Evolutionary conservation across 2,329 filamentous ascomycete species (phyloP).

Genomic region (Albophoma yamanashiensis): DNA sequence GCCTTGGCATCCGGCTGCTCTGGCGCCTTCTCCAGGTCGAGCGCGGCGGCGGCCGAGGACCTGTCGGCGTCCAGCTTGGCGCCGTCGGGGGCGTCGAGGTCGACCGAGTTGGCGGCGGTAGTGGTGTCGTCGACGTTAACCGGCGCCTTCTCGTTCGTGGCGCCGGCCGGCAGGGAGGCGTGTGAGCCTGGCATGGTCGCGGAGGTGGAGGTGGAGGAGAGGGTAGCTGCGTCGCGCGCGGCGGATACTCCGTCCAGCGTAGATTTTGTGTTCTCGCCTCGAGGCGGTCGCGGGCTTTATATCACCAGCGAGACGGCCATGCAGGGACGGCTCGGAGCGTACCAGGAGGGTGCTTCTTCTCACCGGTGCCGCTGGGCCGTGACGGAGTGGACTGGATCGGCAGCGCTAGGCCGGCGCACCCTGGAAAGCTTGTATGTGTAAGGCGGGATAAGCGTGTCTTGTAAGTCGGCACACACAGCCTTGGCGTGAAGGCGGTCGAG

Average conservation of each 20-base stretch:
- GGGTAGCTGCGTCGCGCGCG: not conserved
- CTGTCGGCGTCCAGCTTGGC: not conserved
- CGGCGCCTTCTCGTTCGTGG: not conserved
- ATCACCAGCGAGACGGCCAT: not conserved
- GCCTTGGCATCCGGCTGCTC: not conserved
- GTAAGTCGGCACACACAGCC: not conserved
- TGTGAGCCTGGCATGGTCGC: not conserved
- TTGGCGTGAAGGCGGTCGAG: not conserved
- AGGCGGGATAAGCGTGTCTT: not conserved
- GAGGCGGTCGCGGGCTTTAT: not conserved
- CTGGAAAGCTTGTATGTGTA: not conserved
- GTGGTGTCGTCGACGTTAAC: not conserved
- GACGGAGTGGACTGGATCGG: not conserved
- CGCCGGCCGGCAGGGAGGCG: not conserved
- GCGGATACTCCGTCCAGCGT: not conserved
- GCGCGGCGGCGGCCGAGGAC: not conserved
- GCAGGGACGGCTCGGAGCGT: not conserved
- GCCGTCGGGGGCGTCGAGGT: not conserved
- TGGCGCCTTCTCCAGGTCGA: not conserved
- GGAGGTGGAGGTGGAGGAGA: not conserved
- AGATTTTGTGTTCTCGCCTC: too few species aligned
- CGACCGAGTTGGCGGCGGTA: not conserved
- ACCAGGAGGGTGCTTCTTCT: not conserved
- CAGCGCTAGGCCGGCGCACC: not conserved
- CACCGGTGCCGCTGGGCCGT: not conserved